These are phyloP conservation scores for Pistacia vera DNA, from an alignment of 345 rosid genomes.

Conservation along the genomic window DNA sequence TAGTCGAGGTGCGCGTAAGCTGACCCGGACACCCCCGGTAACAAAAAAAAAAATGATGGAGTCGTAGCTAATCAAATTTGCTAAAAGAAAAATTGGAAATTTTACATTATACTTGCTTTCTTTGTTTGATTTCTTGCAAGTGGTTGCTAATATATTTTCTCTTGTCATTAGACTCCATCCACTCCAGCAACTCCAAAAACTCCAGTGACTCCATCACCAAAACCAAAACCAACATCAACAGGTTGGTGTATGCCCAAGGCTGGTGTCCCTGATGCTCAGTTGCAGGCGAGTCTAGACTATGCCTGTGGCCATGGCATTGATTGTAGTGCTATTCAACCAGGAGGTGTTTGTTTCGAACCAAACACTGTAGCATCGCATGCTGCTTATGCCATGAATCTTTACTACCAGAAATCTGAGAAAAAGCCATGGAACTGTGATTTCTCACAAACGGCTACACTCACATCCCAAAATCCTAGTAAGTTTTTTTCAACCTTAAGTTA, in stretches of 20 bases:
- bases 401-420: constrained; percentile 57
- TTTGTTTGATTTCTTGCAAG: constrained; percentile 1
- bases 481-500: background rate
- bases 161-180: constrained; percentile 30
- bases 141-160: background rate
- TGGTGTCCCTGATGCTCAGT: constrained; percentile 49
- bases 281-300: constrained; percentile 79
- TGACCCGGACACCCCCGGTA: no score
- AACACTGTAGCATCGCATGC: constrained; percentile 66
- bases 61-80: background rate
- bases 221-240: constrained; percentile 39
- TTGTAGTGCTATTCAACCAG: constrained; percentile 64
- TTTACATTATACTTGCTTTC: background rate
- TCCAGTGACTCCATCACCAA: constrained; percentile 50
- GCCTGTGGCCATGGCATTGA: constrained; percentile 67
- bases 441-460: constrained; percentile 63
- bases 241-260: constrained; percentile 75
- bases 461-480: constrained; percentile 50
- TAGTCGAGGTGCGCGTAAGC: no score
- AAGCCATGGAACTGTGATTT: constrained; percentile 70
- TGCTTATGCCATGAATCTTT: constrained; percentile 80
- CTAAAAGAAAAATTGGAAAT: background rate
- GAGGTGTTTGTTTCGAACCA: constrained; percentile 80
- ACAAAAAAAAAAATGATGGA: background rate
- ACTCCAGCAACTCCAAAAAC: constrained; percentile 25